Evolutionary conservation across 371 early-diverging fungal genomes (phyloP), one percentile per base, ranked within the genome.

Genomic region (Funneliformis caledonium): DNA sequence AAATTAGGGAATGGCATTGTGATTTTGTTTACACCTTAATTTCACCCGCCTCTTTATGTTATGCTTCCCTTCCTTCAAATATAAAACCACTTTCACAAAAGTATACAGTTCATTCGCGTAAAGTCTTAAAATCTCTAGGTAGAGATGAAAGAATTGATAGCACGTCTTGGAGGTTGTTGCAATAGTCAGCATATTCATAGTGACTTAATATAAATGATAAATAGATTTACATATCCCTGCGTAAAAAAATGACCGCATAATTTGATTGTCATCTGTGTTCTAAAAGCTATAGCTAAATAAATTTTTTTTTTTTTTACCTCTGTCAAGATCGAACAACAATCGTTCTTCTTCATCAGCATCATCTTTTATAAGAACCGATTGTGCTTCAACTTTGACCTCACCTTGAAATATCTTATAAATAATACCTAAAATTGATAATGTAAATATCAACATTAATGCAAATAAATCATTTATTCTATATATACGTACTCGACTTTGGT

Each of bases 331-430:
- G 80, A 90, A 89, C 2, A 79, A 52, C 50, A 84, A 76, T 8
- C 83, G 80, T 4, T 85, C 86, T 0, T 85, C 85, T 22, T 82
- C 81, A 14, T 80, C 82, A 33, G 87, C 74, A 50, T 80, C 81
- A 16, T 85, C 83, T 78, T 87, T 87, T 50, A 86, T 80, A 19
- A 86, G 85, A 72, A 93, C 81, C 1, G 83, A 82, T 78, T 95
- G 95, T 0, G 91, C 89, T 79, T 93, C 91, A 16, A 96, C 89
- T 31, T 85, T 84, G 1, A 98, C 86, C 62, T 94, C 92, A 5
- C 99, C 98, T 82, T 95, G 97, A 81, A 99, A 96, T 8, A 93
- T 90, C 60, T 88, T 82, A 82, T 94, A 92, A 11, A 98, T 93
- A 48, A 95, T 87, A 81, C 90, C 93, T 92, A 75, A 37, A 79